These are phyloP conservation scores for Jatropha curcas DNA, from an alignment of 345 rosid genomes.

Conservation along the genomic window DNA sequence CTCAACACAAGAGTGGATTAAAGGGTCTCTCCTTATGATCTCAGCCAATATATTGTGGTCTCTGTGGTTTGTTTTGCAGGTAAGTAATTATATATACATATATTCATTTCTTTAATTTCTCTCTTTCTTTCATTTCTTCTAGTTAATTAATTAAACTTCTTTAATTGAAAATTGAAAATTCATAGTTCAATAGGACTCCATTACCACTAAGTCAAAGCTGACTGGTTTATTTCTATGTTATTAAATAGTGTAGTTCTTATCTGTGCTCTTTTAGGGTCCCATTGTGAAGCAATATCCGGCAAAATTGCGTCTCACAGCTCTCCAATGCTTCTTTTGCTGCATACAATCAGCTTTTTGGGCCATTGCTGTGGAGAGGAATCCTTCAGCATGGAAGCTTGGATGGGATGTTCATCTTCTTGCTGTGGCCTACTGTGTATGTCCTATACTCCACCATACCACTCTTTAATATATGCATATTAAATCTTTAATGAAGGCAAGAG, in stretches of 20 bases:
- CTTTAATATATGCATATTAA: background rate
- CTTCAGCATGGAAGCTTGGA: constrained; percentile 70
- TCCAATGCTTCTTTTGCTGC: constrained; percentile 80
- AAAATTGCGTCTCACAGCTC: constrained; percentile 60
- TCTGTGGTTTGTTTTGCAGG: constrained; percentile 85
- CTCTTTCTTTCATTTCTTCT: background rate
- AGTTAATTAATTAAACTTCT: no score
- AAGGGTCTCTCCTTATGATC: constrained; percentile 80
- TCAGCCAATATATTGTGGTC: constrained; percentile 73
- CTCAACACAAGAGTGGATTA: constrained; percentile 40
- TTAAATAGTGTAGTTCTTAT: background rate
- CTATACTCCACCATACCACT: background rate
- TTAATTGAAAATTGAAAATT: no score
- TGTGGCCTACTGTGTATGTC: constrained; percentile 71
- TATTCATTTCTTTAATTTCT: no score
- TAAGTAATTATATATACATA: constrained; percentile 9
- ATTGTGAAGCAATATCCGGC: constrained; percentile 69
- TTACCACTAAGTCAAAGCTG: no score
- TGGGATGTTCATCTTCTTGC: constrained; percentile 77
- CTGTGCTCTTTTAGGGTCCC: constrained; percentile 33
- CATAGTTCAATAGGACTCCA: no score
- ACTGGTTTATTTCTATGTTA: background rate
- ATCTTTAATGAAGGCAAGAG: no score
- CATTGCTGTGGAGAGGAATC: constrained; percentile 53
- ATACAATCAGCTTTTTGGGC: constrained; percentile 69